Evolutionary conservation across 1,284 basidiomycete genomes (phyloP), one percentile per base, ranked within the genome.

Genomic region (Melampsora abietis-canadensis): DNA sequence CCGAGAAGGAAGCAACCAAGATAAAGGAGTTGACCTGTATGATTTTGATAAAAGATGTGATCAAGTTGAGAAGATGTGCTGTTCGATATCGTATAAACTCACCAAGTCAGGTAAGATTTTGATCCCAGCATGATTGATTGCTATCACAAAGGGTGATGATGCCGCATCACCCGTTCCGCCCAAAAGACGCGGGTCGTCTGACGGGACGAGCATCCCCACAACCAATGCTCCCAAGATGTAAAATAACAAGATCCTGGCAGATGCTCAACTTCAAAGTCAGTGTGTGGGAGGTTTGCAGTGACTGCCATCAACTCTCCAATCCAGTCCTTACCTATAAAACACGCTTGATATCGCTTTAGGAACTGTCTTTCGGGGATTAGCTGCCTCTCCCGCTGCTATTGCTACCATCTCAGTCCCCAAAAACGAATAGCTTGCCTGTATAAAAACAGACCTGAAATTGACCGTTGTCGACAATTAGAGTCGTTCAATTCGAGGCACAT

Each of bases 1-100:
- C 90, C 10, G 90, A 92, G 85, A 92, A 92, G 2, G 92, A 92
- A 66, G 89, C 87, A 44, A 88, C 87, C 74, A 91, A 84, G 47
- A 91, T 82, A 60, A 84, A 83, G 44, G 85, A 84, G 78, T 91
- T 90, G 81, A 44, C 90, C 84, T 77, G 90, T 86, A 76, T 86
- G 86, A 1, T 89, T 88, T 24, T 90, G 84, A 37, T 84, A 85
- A 84, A 84, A 87, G 82, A 93, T 92, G 40, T 90, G 88, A 90
- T 88, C 54, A 84, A 85, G 78, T 86, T 79, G 80, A 94, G 44
- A 15, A 44, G 17, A 44, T 2, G 14, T 44, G 14, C 44, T 44
- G 24, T 10, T 24, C 54, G 24, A 57, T 21, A 57, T 24, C 15
- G 2, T 24, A 27, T 17, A 6, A 21, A 57, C 27, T 27, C 79